A percentile compares a stretch with the other conserved stretches of the same genome.
Conservation (phyloP, 2,329 filamentous ascomycete genomes). For the Apiospora koreana region DNA sequence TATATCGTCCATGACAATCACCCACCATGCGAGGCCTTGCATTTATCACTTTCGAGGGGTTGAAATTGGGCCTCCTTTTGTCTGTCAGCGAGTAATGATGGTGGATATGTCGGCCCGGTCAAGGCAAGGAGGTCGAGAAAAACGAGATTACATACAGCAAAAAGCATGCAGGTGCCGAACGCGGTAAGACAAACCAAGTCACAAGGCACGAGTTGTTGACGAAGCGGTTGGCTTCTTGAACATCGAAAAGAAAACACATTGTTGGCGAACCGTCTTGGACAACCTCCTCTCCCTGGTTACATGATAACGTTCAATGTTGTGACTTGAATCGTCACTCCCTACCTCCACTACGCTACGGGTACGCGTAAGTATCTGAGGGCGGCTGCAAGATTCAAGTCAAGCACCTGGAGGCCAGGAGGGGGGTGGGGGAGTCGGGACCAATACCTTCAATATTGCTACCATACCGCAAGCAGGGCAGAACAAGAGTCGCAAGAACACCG, state of each 20-base stretch:
- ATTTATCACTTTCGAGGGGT: background rate
- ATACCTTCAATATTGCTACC: background rate
- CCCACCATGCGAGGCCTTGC: background rate
- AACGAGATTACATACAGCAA: background rate
- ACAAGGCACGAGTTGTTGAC: background rate
- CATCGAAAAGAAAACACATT: background rate
- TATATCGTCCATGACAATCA: background rate
- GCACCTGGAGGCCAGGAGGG: background rate
- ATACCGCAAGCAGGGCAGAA: background rate
- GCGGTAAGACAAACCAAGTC: background rate
- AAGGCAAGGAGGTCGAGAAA: background rate
- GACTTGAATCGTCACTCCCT: background rate
- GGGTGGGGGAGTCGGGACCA: background rate
- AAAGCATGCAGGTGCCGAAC: background rate
- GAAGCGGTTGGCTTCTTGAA: background rate
- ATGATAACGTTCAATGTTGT: background rate
- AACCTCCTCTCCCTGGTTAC: background rate
- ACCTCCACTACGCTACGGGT: background rate
- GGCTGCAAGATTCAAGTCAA: background rate
- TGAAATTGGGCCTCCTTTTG: background rate
- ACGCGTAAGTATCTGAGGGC: background rate
- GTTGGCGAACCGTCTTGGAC: background rate
- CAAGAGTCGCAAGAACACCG: background rate
- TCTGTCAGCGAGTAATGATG: background rate
- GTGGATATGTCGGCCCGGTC: background rate